phyloP scores from a whole-genome alignment of 2,329 filamentous ascomycete species.

The Xylariaceae sp. region DNA sequence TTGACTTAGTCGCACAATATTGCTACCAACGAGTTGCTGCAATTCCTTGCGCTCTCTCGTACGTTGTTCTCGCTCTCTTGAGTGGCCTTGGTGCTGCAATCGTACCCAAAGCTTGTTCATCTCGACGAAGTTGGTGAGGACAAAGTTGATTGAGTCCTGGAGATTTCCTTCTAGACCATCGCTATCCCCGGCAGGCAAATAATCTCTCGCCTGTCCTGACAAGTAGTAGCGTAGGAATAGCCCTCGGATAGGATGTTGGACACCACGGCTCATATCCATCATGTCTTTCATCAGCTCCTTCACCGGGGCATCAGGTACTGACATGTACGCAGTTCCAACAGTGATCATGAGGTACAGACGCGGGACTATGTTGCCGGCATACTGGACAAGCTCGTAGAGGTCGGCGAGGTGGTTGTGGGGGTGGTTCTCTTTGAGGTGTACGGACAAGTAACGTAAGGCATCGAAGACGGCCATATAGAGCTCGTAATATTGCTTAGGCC shows the following conservation, averaged over 20 bases:
- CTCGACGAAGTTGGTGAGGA: conserved; percentile 98
- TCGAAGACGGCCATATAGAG: conserved; percentile 99
- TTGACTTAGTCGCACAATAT: conserved; percentile 92
- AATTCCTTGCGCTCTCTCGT: conserved; percentile 95
- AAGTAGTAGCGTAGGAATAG: conserved; percentile 96
- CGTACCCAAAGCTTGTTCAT: conserved; percentile 99
- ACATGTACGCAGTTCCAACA: conserved; percentile 98
- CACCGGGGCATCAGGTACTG: conserved; percentile 94
- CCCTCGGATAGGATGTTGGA: conserved; percentile 94
- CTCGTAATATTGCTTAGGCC: conserved; percentile 99
- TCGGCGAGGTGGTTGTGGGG: conserved; percentile 98
- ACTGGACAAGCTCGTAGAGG: conserved; percentile 96
- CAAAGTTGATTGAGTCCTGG: conserved; percentile 97
- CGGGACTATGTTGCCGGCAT: conserved; percentile 97
- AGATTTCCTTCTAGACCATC: conserved; percentile 95
- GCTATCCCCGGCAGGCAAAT: conserved; percentile 78
- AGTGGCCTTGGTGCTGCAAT: conserved; percentile 96
- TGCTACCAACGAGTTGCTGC: conserved; percentile 94
- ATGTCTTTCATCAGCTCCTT: conserved; percentile 99
- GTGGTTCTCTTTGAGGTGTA: conserved; percentile 96
- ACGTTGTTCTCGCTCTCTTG: conserved; percentile 88
- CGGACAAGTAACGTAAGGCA: conserved; percentile 92
- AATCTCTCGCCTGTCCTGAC: conserved; percentile 90
- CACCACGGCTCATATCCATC: conserved; percentile 99
- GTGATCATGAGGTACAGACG: conserved; percentile 99